These are phyloP conservation scores for Yamadazyma friedrichii DNA, from an alignment of 1,139 yeast genomes.

Conservation along the genomic window DNA sequence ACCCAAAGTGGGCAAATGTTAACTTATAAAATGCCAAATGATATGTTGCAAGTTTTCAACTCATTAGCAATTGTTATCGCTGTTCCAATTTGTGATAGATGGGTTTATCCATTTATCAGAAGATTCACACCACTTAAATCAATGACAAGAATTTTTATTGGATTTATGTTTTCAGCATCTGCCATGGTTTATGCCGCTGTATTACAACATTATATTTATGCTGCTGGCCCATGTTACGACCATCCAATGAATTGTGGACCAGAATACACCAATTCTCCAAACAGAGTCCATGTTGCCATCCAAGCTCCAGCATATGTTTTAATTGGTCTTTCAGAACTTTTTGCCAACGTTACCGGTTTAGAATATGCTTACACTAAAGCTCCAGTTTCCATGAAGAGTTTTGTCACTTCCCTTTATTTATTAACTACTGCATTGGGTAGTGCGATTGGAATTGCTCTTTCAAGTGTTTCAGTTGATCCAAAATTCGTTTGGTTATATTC, in stretches of 20 bases:
- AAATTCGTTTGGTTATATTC: slow-evolving; percentile 67
- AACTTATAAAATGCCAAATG: slow-evolving; percentile 64
- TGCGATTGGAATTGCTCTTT: slow-evolving; percentile 70
- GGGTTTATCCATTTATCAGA: slow-evolving; percentile 56
- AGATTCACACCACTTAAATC: slow-evolving; percentile 61
- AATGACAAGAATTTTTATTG: slow-evolving; percentile 69
- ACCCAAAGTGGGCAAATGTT: slow-evolving; percentile 68
- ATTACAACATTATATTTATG: slow-evolving; percentile 71
- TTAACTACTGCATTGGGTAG: slow-evolving; percentile 67
- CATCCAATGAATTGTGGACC: slow-evolving; percentile 43
- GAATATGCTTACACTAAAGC: slow-evolving; percentile 74
- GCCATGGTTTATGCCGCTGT: slow-evolving; percentile 83
- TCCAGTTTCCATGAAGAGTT: slow-evolving; percentile 62
- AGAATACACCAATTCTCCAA: slow-evolving; percentile 36
- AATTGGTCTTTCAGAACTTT: slow-evolving; percentile 62
- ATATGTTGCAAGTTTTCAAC: slow-evolving; percentile 61
- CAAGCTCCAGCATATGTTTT: slow-evolving; percentile 65
- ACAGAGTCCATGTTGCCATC: slow-evolving; percentile 57
- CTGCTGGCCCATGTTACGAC: slow-evolving; percentile 75
- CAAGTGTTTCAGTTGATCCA: slow-evolving; percentile 65
- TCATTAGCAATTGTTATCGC: slow-evolving; percentile 60
- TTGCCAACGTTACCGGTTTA: slow-evolving; percentile 65
- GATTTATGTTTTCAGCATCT: slow-evolving; percentile 68
- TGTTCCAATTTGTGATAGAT: slow-evolving; percentile 57
- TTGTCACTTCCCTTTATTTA: slow-evolving; percentile 62